Percentiles rank a stretch among this genome's conserved stretches.
These are phyloP conservation scores for Choanephora cucurbitarum DNA, from an alignment of 371 early-diverging fungal species.

Conservation along the genomic window DNA sequence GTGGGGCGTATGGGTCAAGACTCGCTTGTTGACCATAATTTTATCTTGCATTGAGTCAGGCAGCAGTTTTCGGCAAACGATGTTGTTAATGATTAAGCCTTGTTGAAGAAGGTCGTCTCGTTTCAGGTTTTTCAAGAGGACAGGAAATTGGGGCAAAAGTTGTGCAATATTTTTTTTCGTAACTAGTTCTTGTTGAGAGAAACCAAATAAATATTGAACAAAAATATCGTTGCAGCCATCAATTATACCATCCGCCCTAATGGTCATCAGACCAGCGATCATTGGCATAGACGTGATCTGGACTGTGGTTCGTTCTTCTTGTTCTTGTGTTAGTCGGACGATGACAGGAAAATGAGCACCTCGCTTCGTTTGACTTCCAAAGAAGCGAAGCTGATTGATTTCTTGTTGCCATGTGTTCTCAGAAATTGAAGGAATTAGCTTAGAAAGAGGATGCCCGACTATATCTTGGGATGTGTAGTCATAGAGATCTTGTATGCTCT, in stretches of 20 bases:
- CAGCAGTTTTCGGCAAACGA: slow-evolving; percentile 35
- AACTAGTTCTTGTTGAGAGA: slow-evolving; percentile 55
- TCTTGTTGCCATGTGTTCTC: slow-evolving; percentile 15
- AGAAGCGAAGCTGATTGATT: slow-evolving; percentile 59
- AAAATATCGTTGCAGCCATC: slow-evolving; percentile 68
- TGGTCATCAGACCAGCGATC: slow-evolving; percentile 70
- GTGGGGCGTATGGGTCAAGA: slow-evolving; percentile 36
- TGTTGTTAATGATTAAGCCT: slow-evolving; percentile 42
- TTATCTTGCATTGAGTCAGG: slow-evolving; percentile 11
- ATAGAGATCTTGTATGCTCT: slow-evolving; percentile 56
- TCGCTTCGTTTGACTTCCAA: slow-evolving; percentile 57
- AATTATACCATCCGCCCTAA: slow-evolving; percentile 54
- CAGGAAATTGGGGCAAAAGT: slow-evolving; percentile 64
- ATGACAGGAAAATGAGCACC: slow-evolving; percentile 66
- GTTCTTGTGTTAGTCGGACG: slow-evolving; percentile 31
- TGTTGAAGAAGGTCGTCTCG: slow-evolving; percentile 37
- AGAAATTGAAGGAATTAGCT: slow-evolving; percentile 16
- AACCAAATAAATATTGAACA: slow-evolving; percentile 70
- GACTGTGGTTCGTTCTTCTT: slow-evolving; percentile 26
- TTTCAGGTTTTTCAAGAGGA: slow-evolving; percentile 45
- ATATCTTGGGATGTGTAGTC: slow-evolving; percentile 55
- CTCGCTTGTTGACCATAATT: slow-evolving; percentile 15
- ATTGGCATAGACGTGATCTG: slow-evolving; percentile 69
- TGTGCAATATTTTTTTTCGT: slow-evolving; percentile 49
- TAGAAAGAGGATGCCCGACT: slow-evolving; percentile 43